Percentiles rank a stretch among this genome's conserved stretches.
Evolutionary conservation across 345 rosid species (phyloP).

Genomic region (Eucalyptus urophylla): DNA sequence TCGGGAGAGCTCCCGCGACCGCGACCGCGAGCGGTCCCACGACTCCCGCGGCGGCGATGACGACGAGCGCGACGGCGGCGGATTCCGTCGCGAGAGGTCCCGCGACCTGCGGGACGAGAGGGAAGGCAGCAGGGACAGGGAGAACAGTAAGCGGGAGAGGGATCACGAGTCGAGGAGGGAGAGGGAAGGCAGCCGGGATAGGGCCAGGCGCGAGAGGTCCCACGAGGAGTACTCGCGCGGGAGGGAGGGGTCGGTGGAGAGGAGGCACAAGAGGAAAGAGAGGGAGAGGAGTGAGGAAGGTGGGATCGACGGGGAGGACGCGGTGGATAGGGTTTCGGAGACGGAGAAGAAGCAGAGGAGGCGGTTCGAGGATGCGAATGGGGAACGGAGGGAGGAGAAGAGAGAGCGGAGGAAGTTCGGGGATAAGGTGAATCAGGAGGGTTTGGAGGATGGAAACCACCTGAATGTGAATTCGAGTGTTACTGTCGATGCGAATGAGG

Average conservation of each 20-base stretch:
- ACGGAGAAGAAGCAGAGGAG: conserved; percentile 8
- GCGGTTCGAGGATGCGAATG: conserved; percentile 12
- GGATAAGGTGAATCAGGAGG: background rate
- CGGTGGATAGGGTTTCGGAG: conserved; percentile 1
- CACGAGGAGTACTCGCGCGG: background rate
- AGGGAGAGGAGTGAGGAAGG: conserved; percentile 17
- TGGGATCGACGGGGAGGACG: conserved; percentile 1
- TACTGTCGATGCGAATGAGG: background rate
- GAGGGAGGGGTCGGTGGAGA: conserved; percentile 3
- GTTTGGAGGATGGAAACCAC: background rate
- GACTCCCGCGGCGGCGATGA: background rate
- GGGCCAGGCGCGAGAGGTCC: background rate
- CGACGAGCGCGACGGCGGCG: background rate
- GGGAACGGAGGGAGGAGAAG: background rate
- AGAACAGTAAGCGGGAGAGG: conserved; percentile 5
- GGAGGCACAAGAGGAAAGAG: conserved; percentile 8
- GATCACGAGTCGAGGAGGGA: conserved; percentile 15
- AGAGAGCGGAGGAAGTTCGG: background rate
- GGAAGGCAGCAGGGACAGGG: background rate
- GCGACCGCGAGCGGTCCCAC: conserved; percentile 12
- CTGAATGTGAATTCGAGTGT: background rate
- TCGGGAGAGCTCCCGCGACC: conserved; percentile 12
- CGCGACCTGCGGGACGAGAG: conserved; percentile 1
- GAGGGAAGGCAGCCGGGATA: conserved; percentile 10
- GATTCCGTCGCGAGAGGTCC: conserved; percentile 9